Base-by-base conservation (phyloP, 2,329 filamentous ascomycete species). In the Penicillium hordei region DNA sequence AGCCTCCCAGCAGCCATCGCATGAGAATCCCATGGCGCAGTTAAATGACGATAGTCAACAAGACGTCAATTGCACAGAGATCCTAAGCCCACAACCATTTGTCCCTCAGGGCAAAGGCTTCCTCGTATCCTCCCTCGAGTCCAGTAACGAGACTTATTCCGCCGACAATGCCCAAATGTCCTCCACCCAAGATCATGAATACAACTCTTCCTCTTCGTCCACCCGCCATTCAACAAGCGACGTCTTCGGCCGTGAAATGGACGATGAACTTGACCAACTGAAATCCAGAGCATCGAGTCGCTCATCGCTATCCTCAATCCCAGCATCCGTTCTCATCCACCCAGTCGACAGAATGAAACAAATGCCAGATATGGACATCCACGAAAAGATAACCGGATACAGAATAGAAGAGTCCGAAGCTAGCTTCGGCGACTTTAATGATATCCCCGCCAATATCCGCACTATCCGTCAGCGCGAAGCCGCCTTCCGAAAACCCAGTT, bases 401-500 rank as follows among this genome's bases (percentile, higher is more conserved):
- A 63, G 36, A 52, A 58, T 59, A 29, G 63, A 67, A 44, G 60
- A 68, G 33, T 55, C 60, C 42, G 60, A 66, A 54, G 64, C 60
- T 1, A 59, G 57, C 25, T 67, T 67, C 29, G 63, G 65, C n/a
- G 63, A 63, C 39, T 67, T 67, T 61, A 58, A 65, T 9, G 64
- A 60, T 49, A 33, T 19, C 1, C 55, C 62, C 53, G 36, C 58
- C 62, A 52, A 67, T 59, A 29, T 57, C 60, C 66, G 69, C 7
- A 69, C 68, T 1, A 63, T 75, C 23, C 66, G 72, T 33, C 70
- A 72, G 45, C 71, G 71, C 9, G 68, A 73, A 55, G 70, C 70
- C 0, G 72, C 71, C 0, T 80, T 80, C 57, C 72, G 77, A 36
- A 76, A 79, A 58, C 74, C 76, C 1, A 79, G 76, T 65, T 79